A percentile compares a stretch with the other conserved stretches of the same genome.
phyloP scores from a whole-genome alignment of 306 rosid species.

The Rubus parviflorus region DNA sequence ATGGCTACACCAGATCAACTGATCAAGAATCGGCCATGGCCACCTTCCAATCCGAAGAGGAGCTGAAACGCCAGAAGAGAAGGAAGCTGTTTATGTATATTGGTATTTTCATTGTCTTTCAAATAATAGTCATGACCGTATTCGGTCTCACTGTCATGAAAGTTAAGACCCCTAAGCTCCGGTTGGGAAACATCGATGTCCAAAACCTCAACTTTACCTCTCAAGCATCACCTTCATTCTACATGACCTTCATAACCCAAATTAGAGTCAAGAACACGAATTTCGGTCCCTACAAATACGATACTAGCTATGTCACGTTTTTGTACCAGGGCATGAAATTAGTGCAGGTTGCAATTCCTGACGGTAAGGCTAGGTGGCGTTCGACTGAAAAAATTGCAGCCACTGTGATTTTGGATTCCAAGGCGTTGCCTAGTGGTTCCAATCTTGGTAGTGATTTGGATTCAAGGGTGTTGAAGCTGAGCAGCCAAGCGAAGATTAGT shows the following conservation, averaged over 20 bases:
- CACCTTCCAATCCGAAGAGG: not conserved
- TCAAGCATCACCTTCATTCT: not conserved
- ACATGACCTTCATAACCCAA: slow-evolving; percentile 3
- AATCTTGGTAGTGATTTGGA: not conserved
- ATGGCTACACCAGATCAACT: not conserved
- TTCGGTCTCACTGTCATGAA: slow-evolving; percentile 1
- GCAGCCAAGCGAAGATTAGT: not conserved
- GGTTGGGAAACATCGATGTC: not conserved
- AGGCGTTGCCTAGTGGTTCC: not conserved
- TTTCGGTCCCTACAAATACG: slow-evolving; percentile 6
- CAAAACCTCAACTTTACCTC: not conserved
- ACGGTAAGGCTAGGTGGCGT: not conserved
- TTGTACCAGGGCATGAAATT: not conserved
- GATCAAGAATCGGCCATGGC: slow-evolving; percentile 2
- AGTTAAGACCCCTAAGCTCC: slow-evolving; percentile 9
- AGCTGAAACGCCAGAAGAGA: slow-evolving; percentile 3
- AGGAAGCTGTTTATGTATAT: not conserved
- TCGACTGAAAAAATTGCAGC: not conserved
- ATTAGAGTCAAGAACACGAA: slow-evolving; percentile 19
- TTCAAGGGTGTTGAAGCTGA: not conserved
- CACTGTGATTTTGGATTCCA: not conserved
- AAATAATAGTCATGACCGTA: not conserved
- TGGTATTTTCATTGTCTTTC: not conserved
- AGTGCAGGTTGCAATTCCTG: not conserved
- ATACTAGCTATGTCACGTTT: not conserved